Conservation (phyloP, 2,329 filamentous ascomycete genomes). For the Paramyrothecium sp. region DNA sequence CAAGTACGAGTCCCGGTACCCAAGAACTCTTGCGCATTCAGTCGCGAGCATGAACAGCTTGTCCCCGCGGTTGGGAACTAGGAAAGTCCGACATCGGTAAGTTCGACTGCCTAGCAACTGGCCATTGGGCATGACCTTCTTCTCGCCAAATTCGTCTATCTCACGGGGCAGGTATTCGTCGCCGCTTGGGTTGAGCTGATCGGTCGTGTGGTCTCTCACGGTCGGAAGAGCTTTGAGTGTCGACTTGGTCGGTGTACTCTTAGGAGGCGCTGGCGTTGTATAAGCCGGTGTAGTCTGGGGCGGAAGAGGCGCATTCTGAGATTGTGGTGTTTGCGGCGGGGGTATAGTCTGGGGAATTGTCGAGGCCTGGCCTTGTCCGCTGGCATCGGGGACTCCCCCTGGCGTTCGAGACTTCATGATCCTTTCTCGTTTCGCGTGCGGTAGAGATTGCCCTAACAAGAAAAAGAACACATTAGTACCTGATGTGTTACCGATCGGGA, state of each 20-base stretch:
- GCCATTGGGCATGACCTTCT: constrained; percentile 84
- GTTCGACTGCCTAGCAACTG: constrained; percentile 79
- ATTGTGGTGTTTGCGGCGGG: constrained; percentile 56
- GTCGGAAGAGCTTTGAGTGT: constrained; percentile 93
- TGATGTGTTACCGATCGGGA: no score
- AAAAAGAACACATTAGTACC: constrained; percentile 26
- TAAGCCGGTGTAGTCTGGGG: constrained; percentile 40
- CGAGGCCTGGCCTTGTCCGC: constrained; percentile 50
- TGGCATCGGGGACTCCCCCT: constrained; percentile 54
- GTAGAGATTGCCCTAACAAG: constrained; percentile 44
- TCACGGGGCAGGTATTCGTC: constrained; percentile 96
- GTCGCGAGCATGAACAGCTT: constrained; percentile 99
- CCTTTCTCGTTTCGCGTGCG: constrained; percentile 55
- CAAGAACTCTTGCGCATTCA: constrained; percentile 89
- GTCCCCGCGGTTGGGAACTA: constrained; percentile 84
- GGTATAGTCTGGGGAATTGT: constrained; percentile 34
- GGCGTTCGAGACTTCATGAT: constrained; percentile 58
- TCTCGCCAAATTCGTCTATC: constrained; percentile 88
- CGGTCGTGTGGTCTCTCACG: constrained; percentile 94
- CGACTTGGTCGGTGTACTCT: constrained; percentile 76
- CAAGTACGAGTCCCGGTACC: constrained; percentile 96
- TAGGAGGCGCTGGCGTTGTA: constrained; percentile 60
- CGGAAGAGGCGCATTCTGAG: constrained; percentile 45
- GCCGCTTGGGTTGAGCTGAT: constrained; percentile 83
- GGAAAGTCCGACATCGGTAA: constrained; percentile 91